Evolutionary conservation across 768 basidiomycete species (phyloP).

Genomic region (Tulasnella sp.): DNA sequence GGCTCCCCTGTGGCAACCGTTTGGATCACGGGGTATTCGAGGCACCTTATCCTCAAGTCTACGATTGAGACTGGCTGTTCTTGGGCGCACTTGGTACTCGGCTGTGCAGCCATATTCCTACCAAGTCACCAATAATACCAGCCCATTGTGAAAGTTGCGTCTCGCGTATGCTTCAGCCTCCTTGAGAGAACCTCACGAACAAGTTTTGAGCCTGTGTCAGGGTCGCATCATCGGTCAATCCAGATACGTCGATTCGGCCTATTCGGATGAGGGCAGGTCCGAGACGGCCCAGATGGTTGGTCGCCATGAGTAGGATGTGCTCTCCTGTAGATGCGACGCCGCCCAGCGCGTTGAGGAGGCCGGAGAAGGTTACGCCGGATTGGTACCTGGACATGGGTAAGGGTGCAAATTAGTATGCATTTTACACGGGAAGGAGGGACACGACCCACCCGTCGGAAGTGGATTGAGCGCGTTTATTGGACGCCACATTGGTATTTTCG

Average conservation of each 20-base stretch:
- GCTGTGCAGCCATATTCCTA: conserved; percentile 38
- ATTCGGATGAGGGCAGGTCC: conserved; percentile 94
- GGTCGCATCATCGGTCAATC: conserved; percentile 77
- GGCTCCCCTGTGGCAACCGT: no score
- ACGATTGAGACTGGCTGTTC: no score
- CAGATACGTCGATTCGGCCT: conserved; percentile 81
- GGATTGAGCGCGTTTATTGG: conserved; percentile 83
- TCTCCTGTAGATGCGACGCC: conserved; percentile 97
- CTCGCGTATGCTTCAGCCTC: conserved; percentile 24
- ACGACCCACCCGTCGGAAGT: conserved; percentile 76
- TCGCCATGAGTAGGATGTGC: conserved; percentile 97
- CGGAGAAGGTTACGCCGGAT: conserved; percentile 93
- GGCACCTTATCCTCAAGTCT: no score
- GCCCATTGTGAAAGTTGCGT: conserved; percentile 25
- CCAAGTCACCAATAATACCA: conserved; percentile 34
- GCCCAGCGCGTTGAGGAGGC: conserved; percentile 91
- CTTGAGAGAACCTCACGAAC: conserved; percentile 75
- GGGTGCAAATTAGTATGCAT: background rate
- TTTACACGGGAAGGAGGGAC: no score
- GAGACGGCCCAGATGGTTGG: conserved; percentile 83
- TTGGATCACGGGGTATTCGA: no score
- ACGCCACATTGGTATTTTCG: conserved; percentile 95
- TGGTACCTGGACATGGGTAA: conserved; percentile 57
- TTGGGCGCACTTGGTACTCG: no score
- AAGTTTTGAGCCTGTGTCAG: conserved; percentile 66